Evolutionary conservation across 2,329 filamentous ascomycete genomes (phyloP), one percentile per base, ranked within the genome.

Genomic region (Macrophomina phaseolina): DNA sequence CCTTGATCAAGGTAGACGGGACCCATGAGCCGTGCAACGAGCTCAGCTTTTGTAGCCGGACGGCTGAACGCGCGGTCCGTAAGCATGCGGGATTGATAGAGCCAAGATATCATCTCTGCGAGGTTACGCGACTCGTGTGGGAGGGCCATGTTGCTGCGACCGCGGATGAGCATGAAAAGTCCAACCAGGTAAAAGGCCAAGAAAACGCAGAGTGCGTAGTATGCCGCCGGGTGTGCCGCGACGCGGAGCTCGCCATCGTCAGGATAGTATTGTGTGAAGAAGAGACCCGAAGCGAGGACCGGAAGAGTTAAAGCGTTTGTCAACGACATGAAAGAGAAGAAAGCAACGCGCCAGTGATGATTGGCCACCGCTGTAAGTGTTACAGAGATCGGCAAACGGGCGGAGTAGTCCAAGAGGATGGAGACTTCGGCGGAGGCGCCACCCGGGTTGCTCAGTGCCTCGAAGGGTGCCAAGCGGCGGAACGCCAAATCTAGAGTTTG

Each of bases 51-150:
- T n/a, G 84, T 89, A 34, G 84, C 82, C 2, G 90, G 87, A 45
- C 89, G 86, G 61, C 88, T 85, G 75, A 97, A 94, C 0, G 90
- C 86, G 9, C 88, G 84, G 73, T 97, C 93, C 5, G 86, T 83
- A 1, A 92, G 81, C 18, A 96, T 81, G 30, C 90, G 89, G 51
- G 89, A 89, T 71, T 90, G 89, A 67, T 91, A 88, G 49, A 94
- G 83, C 75, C 94, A 94, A 73, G 88, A 90, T 71, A 96, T 85
- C 28, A 94, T 83, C 75, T 94, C 92, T 1, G 91, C 91, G 18
- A 96, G 83, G 55, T 86, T 92, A 68, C 85, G 86, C 48, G 91
- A 88, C 5, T 85, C 84, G 75, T 96, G 93, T 0, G 93, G 92
- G 1, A 97, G 85, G 49, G 89, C 82, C 70, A 89, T 87, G 46